These are phyloP conservation scores for Golovinomyces cichoracearum DNA, from an alignment of 2,329 filamentous ascomycete species.

Conservation along the genomic window DNA sequence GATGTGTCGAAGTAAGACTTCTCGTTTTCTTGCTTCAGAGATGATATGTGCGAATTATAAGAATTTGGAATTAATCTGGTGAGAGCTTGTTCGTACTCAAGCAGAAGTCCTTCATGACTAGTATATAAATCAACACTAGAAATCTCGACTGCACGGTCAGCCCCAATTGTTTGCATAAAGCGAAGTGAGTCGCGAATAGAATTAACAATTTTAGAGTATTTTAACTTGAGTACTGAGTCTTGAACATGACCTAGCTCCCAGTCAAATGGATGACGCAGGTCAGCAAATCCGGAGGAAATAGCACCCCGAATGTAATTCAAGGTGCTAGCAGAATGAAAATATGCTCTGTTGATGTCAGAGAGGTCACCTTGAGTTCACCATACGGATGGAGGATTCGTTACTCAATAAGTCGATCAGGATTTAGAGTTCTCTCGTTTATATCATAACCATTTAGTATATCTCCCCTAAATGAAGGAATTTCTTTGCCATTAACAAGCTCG, in stretches of 20 bases:
- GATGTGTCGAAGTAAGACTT: constrained; percentile 53
- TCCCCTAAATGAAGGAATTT: constrained; percentile 74
- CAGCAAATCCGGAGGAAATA: constrained; percentile 66
- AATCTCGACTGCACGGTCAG: constrained; percentile 58
- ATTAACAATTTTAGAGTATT: constrained; percentile 62
- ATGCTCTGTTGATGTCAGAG: constrained; percentile 32
- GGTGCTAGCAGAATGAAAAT: constrained; percentile 86
- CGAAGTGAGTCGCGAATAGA: constrained; percentile 76
- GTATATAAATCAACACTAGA: constrained; percentile 89
- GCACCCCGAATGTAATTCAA: constrained; percentile 77
- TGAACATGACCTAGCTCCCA: constrained; percentile 85
- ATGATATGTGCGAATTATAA: constrained; percentile 5
- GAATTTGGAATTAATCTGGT: constrained; percentile 51
- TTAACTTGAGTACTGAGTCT: constrained; percentile 55
- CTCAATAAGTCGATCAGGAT: constrained; percentile 59
- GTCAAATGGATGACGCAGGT: constrained; percentile 77
- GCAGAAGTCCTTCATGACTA: constrained; percentile 74
- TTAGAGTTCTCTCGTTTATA: constrained; percentile 47
- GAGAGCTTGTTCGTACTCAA: constrained; percentile 80
- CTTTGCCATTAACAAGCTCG: constrained; percentile 52
- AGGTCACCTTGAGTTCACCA: not conserved
- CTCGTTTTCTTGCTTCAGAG: constrained; percentile 7
- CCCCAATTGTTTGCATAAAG: constrained; percentile 85
- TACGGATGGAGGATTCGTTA: constrained; percentile 14
- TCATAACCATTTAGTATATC: constrained; percentile 86